A percentile compares a stretch with the other conserved stretches of the same genome.
phyloP scores from a whole-genome alignment of 352 stramenopile genomes.

The Thraustochytrium sp. region DNA sequence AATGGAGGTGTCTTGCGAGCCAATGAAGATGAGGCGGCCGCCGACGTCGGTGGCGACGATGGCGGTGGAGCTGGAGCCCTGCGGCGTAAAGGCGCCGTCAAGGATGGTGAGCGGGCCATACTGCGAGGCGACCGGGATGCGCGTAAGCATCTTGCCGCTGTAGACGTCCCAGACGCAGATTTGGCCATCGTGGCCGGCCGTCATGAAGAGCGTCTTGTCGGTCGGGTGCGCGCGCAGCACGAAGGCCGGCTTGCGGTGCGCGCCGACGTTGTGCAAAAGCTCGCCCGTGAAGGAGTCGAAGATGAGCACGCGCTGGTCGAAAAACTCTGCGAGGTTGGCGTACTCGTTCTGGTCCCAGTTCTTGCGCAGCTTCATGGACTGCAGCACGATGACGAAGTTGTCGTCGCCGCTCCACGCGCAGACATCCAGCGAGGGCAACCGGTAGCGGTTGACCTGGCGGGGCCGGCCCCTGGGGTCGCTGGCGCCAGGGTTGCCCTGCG shows the following conservation, averaged over 20 bases:
- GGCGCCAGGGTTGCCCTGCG: neutral
- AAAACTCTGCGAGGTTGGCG: slow-evolving; percentile 3
- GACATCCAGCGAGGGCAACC: slow-evolving; percentile 51
- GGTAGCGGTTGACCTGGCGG: neutral
- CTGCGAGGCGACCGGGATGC: slow-evolving; percentile 56
- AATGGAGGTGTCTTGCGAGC: slow-evolving; percentile 62
- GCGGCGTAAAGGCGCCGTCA: slow-evolving; percentile 65
- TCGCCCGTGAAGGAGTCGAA: slow-evolving; percentile 48
- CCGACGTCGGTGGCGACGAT: slow-evolving; percentile 75
- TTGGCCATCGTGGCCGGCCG: slow-evolving; percentile 69
- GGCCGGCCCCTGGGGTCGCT: neutral
- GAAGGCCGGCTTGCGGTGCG: slow-evolving; percentile 69
- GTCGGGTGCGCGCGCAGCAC: slow-evolving; percentile 67
- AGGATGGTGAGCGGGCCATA: slow-evolving; percentile 64
- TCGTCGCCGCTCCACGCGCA: slow-evolving; percentile 67
- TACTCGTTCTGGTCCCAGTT: slow-evolving; percentile 21
- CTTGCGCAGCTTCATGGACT: slow-evolving; percentile 55
- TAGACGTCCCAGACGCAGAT: slow-evolving; percentile 75
- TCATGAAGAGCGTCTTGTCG: slow-evolving; percentile 67
- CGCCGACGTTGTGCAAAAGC: slow-evolving; percentile 49
- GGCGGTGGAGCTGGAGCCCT: slow-evolving; percentile 51
- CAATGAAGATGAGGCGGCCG: slow-evolving; percentile 69
- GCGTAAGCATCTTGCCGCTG: slow-evolving; percentile 62
- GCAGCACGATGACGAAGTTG: slow-evolving; percentile 65
- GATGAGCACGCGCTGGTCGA: slow-evolving; percentile 49